Evolutionary conservation across 345 rosid species (phyloP).

Genomic region (Alliaria petiolata): DNA sequence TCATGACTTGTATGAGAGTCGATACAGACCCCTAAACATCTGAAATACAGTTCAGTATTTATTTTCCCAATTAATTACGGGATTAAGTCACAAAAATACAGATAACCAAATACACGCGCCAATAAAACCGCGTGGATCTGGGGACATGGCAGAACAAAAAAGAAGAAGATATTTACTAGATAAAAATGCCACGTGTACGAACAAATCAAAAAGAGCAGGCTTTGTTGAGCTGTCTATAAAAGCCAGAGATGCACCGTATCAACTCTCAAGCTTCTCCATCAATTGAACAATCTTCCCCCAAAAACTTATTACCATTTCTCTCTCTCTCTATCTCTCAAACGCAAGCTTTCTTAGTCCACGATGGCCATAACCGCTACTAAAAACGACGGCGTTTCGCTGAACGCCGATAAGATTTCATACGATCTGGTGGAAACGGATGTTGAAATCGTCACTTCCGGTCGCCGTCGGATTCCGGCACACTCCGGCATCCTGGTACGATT

Average conservation of each 20-base stretch:
- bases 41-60: not conserved
- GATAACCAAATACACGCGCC: not conserved
- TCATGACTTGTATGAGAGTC: not conserved
- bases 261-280: conserved; percentile 15
- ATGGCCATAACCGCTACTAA: conserved; percentile 13
- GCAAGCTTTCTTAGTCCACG: not conserved
- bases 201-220: not conserved
- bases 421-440: conserved; percentile 52
- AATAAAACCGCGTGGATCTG: not conserved
- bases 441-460: conserved; percentile 62
- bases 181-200: conserved; percentile 18
- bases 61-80: not conserved
- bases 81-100: not conserved
- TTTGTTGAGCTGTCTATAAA: conserved; percentile 31
- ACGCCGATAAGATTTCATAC: conserved; percentile 15
- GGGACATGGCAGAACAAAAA: not conserved
- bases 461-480: conserved; percentile 68
- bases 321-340: not conserved
- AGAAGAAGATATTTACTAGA: not conserved
- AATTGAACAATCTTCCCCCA: not conserved
- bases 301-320: not conserved
- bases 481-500: conserved; percentile 54
- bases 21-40: not conserved
- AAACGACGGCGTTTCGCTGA: not conserved
- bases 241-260: conserved; percentile 38